Base-by-base conservation (phyloP, 257 asterid species). In the Mitragyna speciosa region DNA sequence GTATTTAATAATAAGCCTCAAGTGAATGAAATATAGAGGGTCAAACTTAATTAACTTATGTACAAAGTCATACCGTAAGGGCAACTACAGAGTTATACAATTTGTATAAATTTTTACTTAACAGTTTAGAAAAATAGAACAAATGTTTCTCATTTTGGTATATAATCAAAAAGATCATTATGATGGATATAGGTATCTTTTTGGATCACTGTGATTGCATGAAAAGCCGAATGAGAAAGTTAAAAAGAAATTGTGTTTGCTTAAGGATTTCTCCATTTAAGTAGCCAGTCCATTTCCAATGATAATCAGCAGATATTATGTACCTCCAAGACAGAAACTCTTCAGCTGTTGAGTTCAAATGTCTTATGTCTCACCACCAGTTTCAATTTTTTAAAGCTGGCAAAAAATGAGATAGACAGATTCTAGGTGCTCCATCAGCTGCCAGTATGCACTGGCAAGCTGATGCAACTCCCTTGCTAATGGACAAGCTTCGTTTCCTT, bases 321-420 rank as follows among this genome's bases (percentile, higher is more conserved):
- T 65, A 43, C 72, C 88, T 84, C 85, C 89, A 82, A 39, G 76
- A 70, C 81, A 70, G 48, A 33, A 86, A 87, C 88, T 77, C 70
- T 59, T 30, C 20, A 88, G 72, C 86, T 77, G 12, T 63, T n/a
- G 54, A 51, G 88, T 70, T 86, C 75, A 84, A 85, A 83, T 82
- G 89, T 88, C 91, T 77, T 73, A 15, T 68, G 52, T 63, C 79
- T 79, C 78, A 71, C 54, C 54, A 64, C 81, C 81, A 52, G 30
- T 77, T 79, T 76, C 86, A 74, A 64, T 75, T 47, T 70, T 31
- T 45, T 61, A 58, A 75, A 59, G 36, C 17, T 31, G 49, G 54
- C 76, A 33, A 41, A 33, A 59, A 36, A 74, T 41, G 28, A 67
- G 61, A 78, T 26, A 52, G 30, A 85, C 81, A 58, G 59, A 76